Conservation (phyloP, 139 green algal genomes). For the Astrephomene gubernaculifera region DNA sequence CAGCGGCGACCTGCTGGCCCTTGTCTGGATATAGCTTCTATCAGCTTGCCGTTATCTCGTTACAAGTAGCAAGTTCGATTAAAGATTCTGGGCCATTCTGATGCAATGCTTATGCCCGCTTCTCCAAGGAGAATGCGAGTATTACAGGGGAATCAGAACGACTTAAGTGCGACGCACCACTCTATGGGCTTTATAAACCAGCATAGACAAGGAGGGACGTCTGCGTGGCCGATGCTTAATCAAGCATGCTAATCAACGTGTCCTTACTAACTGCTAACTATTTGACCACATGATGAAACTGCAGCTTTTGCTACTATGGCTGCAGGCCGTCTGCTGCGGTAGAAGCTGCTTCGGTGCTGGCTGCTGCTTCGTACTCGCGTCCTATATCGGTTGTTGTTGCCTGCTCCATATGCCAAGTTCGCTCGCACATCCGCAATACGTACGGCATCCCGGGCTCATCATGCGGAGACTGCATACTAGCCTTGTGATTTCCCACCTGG, state of each 20-base stretch:
- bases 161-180: not conserved
- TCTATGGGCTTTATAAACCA: not conserved
- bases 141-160: too few species aligned
- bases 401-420: conserved; percentile 1
- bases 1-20: not conserved
- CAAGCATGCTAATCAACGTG: not conserved
- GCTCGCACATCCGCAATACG: not conserved
- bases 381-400: not conserved
- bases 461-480: not conserved
- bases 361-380: not conserved
- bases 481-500: conserved; percentile 1
- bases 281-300: not conserved
- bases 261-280: not conserved
- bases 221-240: too few species aligned
- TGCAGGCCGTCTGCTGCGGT: conserved; percentile 10
- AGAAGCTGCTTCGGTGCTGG: conserved; percentile 11
- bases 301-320: not conserved
- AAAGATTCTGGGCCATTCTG: not conserved
- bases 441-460: not conserved
- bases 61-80: not conserved
- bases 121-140: not conserved
- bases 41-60: not conserved
- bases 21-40: not conserved
- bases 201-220: not conserved
- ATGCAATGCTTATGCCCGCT: not conserved